A percentile compares a stretch with the other conserved stretches of the same genome.
These are phyloP conservation scores for Vigna hirtella DNA, from an alignment of 306 rosid genomes.

Conservation along the genomic window DNA sequence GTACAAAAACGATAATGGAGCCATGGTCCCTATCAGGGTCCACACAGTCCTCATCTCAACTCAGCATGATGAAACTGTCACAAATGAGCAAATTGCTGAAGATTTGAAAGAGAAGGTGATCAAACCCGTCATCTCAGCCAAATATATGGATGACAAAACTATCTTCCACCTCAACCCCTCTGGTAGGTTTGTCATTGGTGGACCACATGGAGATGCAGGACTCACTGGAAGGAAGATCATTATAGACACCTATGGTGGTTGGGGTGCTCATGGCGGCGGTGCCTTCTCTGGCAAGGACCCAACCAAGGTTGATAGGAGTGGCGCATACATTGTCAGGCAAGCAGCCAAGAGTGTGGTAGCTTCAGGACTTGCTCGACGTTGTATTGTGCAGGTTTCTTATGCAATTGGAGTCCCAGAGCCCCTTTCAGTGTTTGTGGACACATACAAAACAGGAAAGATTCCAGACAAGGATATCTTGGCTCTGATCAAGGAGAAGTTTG, in stretches of 20 bases:
- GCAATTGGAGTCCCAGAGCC: slow-evolving; percentile 90
- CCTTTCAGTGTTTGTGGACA: slow-evolving; percentile 73
- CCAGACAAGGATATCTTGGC: slow-evolving; percentile 71
- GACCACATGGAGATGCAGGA: slow-evolving; percentile 91
- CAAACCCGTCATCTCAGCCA: slow-evolving; percentile 69
- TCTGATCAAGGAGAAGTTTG: slow-evolving; percentile 75
- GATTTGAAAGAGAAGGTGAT: slow-evolving; percentile 85
- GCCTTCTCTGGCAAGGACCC: slow-evolving; percentile 92
- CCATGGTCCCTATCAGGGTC: slow-evolving; percentile 80
- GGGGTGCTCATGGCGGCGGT: slow-evolving; percentile 96
- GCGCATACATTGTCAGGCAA: slow-evolving; percentile 82
- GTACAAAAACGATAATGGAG: slow-evolving; percentile 75
- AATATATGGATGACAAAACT: slow-evolving; percentile 79
- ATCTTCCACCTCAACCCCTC: slow-evolving; percentile 86
- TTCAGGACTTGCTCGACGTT: slow-evolving; percentile 76
- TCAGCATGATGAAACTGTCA: slow-evolving; percentile 77
- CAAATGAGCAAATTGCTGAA: slow-evolving; percentile 67
- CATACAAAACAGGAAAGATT: slow-evolving; percentile 73
- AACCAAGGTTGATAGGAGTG: slow-evolving; percentile 88
- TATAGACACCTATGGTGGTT: slow-evolving; percentile 86
- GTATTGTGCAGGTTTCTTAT: slow-evolving; percentile 86
- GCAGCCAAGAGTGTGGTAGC: slow-evolving; percentile 88
- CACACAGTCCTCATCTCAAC: slow-evolving; percentile 90
- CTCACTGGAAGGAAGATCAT: slow-evolving; percentile 89
- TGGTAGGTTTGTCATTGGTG: slow-evolving; percentile 83